These are phyloP conservation scores for Chondrus crispus DNA, from an alignment of 23 red algal genomes.

Conservation along the genomic window DNA sequence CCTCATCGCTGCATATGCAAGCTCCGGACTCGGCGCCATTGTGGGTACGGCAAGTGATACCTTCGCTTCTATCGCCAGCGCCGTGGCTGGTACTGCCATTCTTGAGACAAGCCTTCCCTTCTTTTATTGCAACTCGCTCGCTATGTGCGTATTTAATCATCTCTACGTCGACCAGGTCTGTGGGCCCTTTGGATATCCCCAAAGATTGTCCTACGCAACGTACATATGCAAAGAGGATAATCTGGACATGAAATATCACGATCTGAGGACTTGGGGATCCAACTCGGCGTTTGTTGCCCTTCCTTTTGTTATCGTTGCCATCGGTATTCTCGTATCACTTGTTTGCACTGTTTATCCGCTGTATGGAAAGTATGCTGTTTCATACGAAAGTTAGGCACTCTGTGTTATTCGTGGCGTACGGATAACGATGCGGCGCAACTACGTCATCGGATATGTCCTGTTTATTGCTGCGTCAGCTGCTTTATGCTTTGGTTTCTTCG, in stretches of 20 bases:
- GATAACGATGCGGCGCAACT: background rate
- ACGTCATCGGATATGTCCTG: background rate
- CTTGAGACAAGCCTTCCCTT: conserved; percentile 49
- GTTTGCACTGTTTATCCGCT: conserved; percentile 7
- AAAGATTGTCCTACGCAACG: conserved; percentile 48
- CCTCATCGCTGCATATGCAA: conserved; percentile 60
- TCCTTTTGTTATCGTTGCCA: conserved; percentile 54
- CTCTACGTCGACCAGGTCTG: conserved; percentile 53
- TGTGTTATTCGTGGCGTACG: background rate
- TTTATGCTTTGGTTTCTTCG: conserved; percentile 44
- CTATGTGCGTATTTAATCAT: conserved; percentile 70
- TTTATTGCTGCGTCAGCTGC: background rate
- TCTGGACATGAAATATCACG: conserved; percentile 46
- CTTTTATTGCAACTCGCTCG: conserved; percentile 56
- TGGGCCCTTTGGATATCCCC: conserved; percentile 67
- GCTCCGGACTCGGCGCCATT: conserved; percentile 58
- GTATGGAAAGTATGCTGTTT: background rate
- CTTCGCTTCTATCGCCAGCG: conserved; percentile 54
- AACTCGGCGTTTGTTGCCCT: conserved; percentile 67
- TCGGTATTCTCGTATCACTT: conserved; percentile 10
- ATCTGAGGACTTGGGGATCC: conserved; percentile 19
- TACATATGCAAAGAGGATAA: conserved; percentile 53
- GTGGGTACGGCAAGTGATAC: conserved; percentile 46
- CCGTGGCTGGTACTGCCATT: conserved; percentile 39
- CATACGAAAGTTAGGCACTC: background rate